These are phyloP conservation scores for Trichoderma sp. DNA, from an alignment of 2,329 filamentous ascomycete genomes.

Conservation along the genomic window DNA sequence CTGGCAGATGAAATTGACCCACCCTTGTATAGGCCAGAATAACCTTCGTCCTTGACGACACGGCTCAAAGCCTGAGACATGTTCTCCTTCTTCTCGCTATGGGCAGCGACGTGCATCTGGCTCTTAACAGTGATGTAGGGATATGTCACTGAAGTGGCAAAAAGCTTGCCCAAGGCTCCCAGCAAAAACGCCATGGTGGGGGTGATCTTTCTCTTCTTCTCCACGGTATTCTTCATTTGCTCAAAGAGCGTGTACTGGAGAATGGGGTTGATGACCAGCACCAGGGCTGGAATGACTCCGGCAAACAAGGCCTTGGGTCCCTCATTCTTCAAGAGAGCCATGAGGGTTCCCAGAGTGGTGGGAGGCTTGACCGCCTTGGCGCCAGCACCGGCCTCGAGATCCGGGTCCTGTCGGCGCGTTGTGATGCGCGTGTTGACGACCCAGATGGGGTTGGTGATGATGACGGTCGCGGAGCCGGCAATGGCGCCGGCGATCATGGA, in stretches of 20 bases:
- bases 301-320: conserved; percentile 83
- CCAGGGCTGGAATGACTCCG: conserved; percentile 85
- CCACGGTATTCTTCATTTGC: conserved; percentile 89
- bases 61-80: conserved; percentile 74
- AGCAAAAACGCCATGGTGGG: conserved; percentile 86
- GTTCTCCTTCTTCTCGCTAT: conserved; percentile 73
- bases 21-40: conserved; percentile 89
- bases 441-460: conserved; percentile 99
- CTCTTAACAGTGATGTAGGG: conserved; percentile 99
- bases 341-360: conserved; percentile 76
- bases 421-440: conserved; percentile 99
- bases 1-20: conserved; percentile 18
- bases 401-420: conserved; percentile 65
- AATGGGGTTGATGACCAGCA: conserved; percentile 97
- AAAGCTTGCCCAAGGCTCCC: conserved; percentile 88
- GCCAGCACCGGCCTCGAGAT: conserved; percentile 39
- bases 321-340: conserved; percentile 78
- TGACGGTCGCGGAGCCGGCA: conserved; percentile 88
- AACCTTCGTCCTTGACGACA: conserved; percentile 88
- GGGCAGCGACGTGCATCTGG: conserved; percentile 87
- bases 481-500: conserved; percentile 93
- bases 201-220: conserved; percentile 71
- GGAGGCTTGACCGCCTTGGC: conserved; percentile 50
- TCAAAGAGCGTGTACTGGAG: conserved; percentile 98
- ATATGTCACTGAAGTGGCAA: conserved; percentile 92